Conservation (phyloP, 345 rosid species). For the Camelina laxa region DNA sequence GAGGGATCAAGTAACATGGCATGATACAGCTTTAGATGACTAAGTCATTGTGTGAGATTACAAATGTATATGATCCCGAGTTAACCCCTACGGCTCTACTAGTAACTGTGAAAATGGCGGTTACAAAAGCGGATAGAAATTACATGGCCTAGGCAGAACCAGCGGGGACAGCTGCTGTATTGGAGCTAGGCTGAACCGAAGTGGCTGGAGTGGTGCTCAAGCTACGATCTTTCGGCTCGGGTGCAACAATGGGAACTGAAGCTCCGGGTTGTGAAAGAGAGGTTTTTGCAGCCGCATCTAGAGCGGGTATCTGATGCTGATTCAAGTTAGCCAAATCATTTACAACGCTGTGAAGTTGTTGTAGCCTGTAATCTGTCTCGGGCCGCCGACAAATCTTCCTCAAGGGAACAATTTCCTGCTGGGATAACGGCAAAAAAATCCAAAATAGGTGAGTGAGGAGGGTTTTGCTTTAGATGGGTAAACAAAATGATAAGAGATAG, state of each 20-base stretch:
- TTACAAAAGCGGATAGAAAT: conserved; percentile 28
- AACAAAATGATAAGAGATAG: conserved; percentile 3
- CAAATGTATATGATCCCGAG: conserved; percentile 30
- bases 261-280: conserved; percentile 28
- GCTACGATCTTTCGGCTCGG: conserved; percentile 29
- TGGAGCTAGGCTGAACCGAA: conserved; percentile 39
- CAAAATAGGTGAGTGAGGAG: conserved; percentile 33
- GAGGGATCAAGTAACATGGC: conserved; percentile 26
- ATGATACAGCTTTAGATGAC: conserved; percentile 35
- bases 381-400: conserved; percentile 96
- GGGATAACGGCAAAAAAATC: conserved; percentile 35
- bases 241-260: conserved; percentile 35
- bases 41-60: conserved; percentile 32
- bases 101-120: conserved; percentile 34
- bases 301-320: conserved; percentile 42
- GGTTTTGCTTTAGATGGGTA: conserved; percentile 22
- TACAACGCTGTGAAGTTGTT: conserved; percentile 76
- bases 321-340: conserved; percentile 49
- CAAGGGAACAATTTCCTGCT: conserved; percentile 96
- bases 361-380: conserved; percentile 97
- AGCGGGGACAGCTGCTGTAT: conserved; percentile 33
- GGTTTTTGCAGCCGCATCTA: conserved; percentile 23
- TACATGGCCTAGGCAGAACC: conserved; percentile 33
- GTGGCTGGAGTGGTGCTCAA: conserved; percentile 30
- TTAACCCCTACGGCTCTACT: conserved; percentile 39